Base-by-base conservation (phyloP, 768 basidiomycete species). In the Boletus rubescentipes region DNA sequence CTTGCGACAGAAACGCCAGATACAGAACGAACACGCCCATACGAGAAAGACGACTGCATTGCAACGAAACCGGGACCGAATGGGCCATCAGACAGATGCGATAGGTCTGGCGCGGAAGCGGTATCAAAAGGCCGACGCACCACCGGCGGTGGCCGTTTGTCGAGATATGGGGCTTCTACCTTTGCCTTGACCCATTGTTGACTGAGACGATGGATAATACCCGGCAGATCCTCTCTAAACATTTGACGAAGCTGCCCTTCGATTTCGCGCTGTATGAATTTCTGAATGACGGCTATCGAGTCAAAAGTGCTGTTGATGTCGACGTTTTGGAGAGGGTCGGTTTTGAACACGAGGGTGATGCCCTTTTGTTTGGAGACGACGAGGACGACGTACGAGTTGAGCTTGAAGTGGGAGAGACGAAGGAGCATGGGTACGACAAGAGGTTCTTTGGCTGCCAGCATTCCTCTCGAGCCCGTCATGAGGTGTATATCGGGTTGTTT, bases 271-370 rank as follows among this genome's bases (percentile, higher is more conserved):
- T 98, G 97, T 55, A 99, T 93, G 71, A 95, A 98, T 52, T 93
- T 94, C 68, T 98, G 91, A 46, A 99, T 97, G 59, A 98, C 95
- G 42, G 91, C 93, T 58, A 99, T 96, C 4, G 92, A 93, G 72
- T 99, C 97, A 65, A 99, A 99, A 3, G 95, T 98, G 70, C 89
- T 91, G 72, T 90, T 94, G 68, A 99, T 98, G 67, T 98, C 92
- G 49, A 99, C 94, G 60, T 93, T 91, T 73, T 99, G 94, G 36
- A 99, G 81, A 2, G 97, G 97, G 72, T 99, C 97, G 34, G 97
- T 98, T 76, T 98, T 98, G 84, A 99, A 99, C 23, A 98, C 97
- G 49, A 99, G 85, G 1, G 97, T 98, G 67, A 98, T 98, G 39
- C 97, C 97, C 67, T 98, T 98, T 68, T 94, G 92, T 61, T 92